These are phyloP conservation scores for Cladorrhinum sp. DNA, from an alignment of 2,329 filamentous ascomycete genomes.

Conservation along the genomic window DNA sequence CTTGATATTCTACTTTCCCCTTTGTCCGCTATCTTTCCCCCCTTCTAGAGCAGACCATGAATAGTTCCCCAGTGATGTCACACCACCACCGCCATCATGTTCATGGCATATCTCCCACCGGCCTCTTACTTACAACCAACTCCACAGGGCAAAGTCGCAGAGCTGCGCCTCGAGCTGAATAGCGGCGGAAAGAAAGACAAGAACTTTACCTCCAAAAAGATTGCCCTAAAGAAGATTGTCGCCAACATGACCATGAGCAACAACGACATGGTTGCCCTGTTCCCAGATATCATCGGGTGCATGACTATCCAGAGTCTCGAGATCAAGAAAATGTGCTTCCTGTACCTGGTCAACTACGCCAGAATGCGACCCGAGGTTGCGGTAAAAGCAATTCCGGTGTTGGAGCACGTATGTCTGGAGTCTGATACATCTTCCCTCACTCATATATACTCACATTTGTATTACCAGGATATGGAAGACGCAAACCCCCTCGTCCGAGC, in stretches of 20 bases:
- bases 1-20: too few species aligned
- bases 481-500: constrained; percentile 88
- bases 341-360: constrained; percentile 96
- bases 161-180: constrained; percentile 91
- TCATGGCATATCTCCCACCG: constrained; percentile 51
- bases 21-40: too few species aligned
- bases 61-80: constrained; percentile 6
- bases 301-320: constrained; percentile 94
- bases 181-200: constrained; percentile 97
- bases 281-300: constrained; percentile 90
- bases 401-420: constrained; percentile 63
- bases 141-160: constrained; percentile 94
- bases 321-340: constrained; percentile 99
- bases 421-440: background rate
- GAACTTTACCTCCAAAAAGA: constrained; percentile 92
- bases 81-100: constrained; percentile 41
- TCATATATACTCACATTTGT: constrained; percentile 20
- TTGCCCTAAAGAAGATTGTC: constrained; percentile 98
- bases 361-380: constrained; percentile 92
- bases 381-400: constrained; percentile 82
- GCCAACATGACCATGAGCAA: constrained; percentile 99
- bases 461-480: constrained; percentile 83
- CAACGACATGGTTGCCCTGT: constrained; percentile 97
- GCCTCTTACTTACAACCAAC: constrained; percentile 48
- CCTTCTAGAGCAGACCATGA: constrained; percentile 9